Conservation (phyloP, 495 filamentous ascomycete species). For the Penicillium odoratum region DNA sequence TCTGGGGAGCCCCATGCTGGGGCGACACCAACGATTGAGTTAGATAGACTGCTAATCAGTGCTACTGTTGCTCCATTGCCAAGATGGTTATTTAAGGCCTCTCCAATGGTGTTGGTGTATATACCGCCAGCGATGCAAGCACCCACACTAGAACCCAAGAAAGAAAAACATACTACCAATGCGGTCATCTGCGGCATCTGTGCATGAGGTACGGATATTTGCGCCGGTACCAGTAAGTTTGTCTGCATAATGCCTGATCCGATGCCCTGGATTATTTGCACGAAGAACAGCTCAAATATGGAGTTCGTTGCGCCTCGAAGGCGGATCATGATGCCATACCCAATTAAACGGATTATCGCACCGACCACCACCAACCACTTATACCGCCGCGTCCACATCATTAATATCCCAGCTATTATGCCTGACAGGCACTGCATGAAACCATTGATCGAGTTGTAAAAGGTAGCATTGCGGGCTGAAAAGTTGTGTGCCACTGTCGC, state of each 20-base stretch:
- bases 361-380: slow-evolving; percentile 47
- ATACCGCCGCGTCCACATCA: slow-evolving; percentile 44
- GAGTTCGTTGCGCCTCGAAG: slow-evolving; percentile 47
- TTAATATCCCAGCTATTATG: slow-evolving; percentile 41
- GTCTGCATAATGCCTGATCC: slow-evolving; percentile 50
- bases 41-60: slow-evolving; percentile 35
- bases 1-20: slow-evolving; percentile 44
- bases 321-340: slow-evolving; percentile 52
- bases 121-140: slow-evolving; percentile 50
- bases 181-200: slow-evolving; percentile 50
- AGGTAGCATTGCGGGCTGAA: slow-evolving; percentile 42
- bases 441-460: slow-evolving; percentile 45
- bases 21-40: slow-evolving; percentile 44
- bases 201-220: slow-evolving; percentile 45
- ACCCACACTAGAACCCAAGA: slow-evolving; percentile 48
- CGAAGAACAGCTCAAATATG: slow-evolving; percentile 43
- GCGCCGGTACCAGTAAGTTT: slow-evolving; percentile 42
- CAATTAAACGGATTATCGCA: slow-evolving; percentile 41
- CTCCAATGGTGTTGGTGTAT: slow-evolving; percentile 43
- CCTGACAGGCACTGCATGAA: slow-evolving; percentile 44
- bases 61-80: slow-evolving; percentile 22
- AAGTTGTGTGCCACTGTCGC: slow-evolving; percentile 42
- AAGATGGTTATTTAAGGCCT: slow-evolving; percentile 31
- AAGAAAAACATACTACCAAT: slow-evolving; percentile 41
- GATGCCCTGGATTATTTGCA: slow-evolving; percentile 48